Evolutionary conservation across 1,139 yeast species (phyloP), one percentile per base, ranked within the genome.

Genomic region (Sugiyamaella paludigena): DNA sequence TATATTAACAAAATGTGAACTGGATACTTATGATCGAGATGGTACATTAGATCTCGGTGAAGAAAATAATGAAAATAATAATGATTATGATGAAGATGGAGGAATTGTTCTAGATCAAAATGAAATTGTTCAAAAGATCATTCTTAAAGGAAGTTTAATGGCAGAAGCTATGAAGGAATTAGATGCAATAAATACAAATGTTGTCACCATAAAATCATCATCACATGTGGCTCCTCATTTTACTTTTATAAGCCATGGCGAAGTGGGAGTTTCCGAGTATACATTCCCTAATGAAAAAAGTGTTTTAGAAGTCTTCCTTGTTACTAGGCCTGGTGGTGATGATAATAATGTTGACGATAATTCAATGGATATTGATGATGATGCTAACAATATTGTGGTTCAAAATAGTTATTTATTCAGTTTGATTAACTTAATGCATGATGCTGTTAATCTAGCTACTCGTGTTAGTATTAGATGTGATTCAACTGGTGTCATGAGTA

Each of bases 1-100:
- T 45, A 79, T 87, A 56, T 78, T 83, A 36, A 95, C 88, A 58
- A 74, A 79, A 50, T 81, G 88, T 54, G 91, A 85, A 58, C 79
- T 87, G 54, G 69, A 77, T 2, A 87, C 95, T 0, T 78, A 74
- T 55, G 61, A 77, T 40, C 83, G 68, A 36, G 59, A 74, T 27
- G 34, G 40, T 24, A 49, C 40, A 24, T 31, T 29, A 12, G 44
- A 44, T 19, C 30, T 36, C 40, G 41, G 36, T 45, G 35, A 40
- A 24, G 72, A 72, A 36, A 30, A 26, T 19, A 52, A 54, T 13
- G 50, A 39, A 13, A 47, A 46, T n/a, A 56, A 55, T 26, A 60
- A 59, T 33, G 55, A 53, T 4, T 59, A 58, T 16, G 47, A 41
- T 6, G 30, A 35, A 9, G 28, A 7, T 9, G 42, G 37, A 19